Percentiles rank a stretch among this genome's conserved stretches.
phyloP scores from a whole-genome alignment of 768 basidiomycete species.

The Boletus insuetus region DNA sequence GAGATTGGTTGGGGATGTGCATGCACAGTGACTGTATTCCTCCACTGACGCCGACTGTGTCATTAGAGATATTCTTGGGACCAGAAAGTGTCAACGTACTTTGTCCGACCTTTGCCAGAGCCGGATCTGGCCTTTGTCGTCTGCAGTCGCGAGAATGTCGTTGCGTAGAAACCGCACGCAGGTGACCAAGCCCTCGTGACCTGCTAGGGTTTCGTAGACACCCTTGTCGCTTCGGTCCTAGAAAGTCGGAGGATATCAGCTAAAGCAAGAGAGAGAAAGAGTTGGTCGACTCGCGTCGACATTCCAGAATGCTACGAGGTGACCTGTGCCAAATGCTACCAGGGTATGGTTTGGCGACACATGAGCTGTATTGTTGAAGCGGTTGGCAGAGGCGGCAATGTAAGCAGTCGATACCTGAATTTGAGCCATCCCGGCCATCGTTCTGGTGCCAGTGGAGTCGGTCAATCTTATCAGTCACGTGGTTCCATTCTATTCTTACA shows the following conservation, averaged over 20 bases:
- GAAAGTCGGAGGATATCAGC: conserved; percentile 5
- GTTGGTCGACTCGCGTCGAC: conserved; percentile 38
- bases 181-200: conserved; percentile 72
- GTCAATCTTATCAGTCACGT: conserved; percentile 19
- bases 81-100: conserved; percentile 11
- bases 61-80: conserved; percentile 12
- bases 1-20: conserved; percentile 75
- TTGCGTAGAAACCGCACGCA: conserved; percentile 65
- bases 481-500: background rate
- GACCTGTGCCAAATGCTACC: conserved; percentile 58
- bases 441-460: background rate
- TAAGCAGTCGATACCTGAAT: conserved; percentile 33
- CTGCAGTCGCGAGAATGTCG: conserved; percentile 61
- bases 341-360: conserved; percentile 31
- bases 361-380: conserved; percentile 41
- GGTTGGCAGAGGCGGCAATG: conserved; percentile 48
- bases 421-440: conserved; percentile 6
- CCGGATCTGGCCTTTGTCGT: conserved; percentile 67
- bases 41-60: conserved; percentile 52
- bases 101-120: conserved; percentile 51
- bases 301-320: conserved; percentile 59
- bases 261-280: background rate
- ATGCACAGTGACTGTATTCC: conserved; percentile 36
- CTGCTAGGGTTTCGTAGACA: conserved; percentile 67
- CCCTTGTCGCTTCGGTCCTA: conserved; percentile 53